phyloP scores from a whole-genome alignment of 805 yeast genomes.

The Yarrowia keelungensis region DNA sequence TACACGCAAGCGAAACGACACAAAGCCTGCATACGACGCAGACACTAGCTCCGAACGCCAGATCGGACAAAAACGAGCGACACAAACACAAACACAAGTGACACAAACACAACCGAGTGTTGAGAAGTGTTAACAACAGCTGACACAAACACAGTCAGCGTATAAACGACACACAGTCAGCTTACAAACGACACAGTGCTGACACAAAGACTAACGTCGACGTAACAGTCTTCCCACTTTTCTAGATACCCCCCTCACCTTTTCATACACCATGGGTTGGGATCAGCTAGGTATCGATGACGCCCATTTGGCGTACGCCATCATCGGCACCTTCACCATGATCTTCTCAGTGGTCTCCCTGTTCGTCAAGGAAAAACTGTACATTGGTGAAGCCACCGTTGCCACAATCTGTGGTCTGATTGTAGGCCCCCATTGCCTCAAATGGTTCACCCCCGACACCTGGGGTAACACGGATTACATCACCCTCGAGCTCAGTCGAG shows the following conservation, averaged over 20 bases:
- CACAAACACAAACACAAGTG: neutral
- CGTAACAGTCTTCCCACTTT: too few species aligned
- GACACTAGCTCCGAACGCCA: neutral
- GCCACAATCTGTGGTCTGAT: slow-evolving; percentile 86
- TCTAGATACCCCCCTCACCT: too few species aligned
- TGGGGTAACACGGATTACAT: slow-evolving; percentile 89
- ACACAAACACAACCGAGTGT: neutral
- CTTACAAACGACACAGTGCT: too few species aligned
- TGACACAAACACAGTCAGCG: too few species aligned
- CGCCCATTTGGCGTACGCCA: slow-evolving; percentile 87
- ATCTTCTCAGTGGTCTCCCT: slow-evolving; percentile 81
- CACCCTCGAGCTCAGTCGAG: slow-evolving; percentile 82
- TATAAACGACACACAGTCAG: too few species aligned
- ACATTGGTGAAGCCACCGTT: slow-evolving; percentile 90
- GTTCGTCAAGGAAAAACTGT: slow-evolving; percentile 80
- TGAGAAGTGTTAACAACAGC: too few species aligned
- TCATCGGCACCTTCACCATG: slow-evolving; percentile 82
- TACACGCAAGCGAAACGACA: neutral
- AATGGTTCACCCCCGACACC: slow-evolving; percentile 80
- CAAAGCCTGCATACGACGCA: too few species aligned
- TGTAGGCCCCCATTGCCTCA: slow-evolving; percentile 83
- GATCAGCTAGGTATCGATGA: slow-evolving; percentile 53
- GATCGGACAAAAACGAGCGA: neutral
- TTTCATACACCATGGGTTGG: slow-evolving; percentile 24
- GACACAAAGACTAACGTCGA: too few species aligned